phyloP scores from a whole-genome alignment of 345 rosid species.

The Draba incana region DNA sequence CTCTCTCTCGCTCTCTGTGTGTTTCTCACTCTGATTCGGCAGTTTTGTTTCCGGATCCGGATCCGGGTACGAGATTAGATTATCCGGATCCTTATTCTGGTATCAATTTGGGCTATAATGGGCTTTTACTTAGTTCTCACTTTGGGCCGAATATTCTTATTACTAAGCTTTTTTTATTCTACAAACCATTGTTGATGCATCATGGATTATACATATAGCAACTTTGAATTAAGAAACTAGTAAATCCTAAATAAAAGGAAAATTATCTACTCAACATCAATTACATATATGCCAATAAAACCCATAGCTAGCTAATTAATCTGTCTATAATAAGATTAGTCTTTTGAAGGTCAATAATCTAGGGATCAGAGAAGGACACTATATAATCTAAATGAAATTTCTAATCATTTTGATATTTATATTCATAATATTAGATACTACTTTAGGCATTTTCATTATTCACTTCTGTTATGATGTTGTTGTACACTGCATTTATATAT shows the following conservation, averaged over 20 bases:
- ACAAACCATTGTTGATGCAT: too few species aligned
- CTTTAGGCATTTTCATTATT: not conserved
- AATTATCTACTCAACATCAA: not conserved
- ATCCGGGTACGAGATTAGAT: not conserved
- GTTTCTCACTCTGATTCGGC: not conserved
- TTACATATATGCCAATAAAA: not conserved
- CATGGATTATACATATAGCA: too few species aligned
- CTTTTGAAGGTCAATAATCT: not conserved
- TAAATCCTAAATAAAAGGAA: not conserved
- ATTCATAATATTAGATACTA: not conserved
- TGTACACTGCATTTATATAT: not conserved
- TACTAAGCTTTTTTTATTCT: too few species aligned
- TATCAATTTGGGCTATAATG: not conserved
- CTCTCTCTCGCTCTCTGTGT: slow-evolving; percentile 29
- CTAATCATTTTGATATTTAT: not conserved
- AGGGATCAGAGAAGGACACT: not conserved
- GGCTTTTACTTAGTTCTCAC: not conserved
- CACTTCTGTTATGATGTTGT: not conserved
- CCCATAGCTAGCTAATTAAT: not conserved
- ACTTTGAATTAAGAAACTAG: not conserved
- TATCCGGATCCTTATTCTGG: not conserved
- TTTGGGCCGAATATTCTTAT: not conserved
- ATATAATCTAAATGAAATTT: not conserved
- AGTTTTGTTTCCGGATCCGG: slow-evolving; percentile 1
- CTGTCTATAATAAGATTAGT: not conserved